Conservation (phyloP, 2,329 filamentous ascomycete genomes). For the Neoascochyta sp. region DNA sequence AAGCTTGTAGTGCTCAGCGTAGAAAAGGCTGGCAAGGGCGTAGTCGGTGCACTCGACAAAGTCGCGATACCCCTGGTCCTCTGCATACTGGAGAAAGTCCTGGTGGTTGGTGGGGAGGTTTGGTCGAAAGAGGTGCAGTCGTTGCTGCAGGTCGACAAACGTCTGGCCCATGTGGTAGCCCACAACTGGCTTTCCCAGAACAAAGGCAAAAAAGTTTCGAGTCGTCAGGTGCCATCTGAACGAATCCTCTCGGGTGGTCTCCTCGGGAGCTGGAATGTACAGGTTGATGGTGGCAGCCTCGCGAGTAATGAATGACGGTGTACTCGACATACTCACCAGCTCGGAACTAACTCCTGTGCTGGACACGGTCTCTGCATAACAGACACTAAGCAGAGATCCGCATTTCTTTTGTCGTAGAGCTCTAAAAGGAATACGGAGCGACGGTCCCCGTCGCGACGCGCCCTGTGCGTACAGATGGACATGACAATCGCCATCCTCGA, state of each 20-base stretch:
- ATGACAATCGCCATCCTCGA: slow-evolving; percentile 63
- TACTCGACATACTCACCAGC: slow-evolving; percentile 16
- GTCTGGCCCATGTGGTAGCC: slow-evolving; percentile 63
- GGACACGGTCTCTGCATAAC: slow-evolving; percentile 35
- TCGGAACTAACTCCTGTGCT: slow-evolving; percentile 5
- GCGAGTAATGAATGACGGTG: slow-evolving; percentile 42
- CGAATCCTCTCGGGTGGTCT: slow-evolving; percentile 51
- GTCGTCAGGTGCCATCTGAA: slow-evolving; percentile 64
- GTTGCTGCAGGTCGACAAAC: slow-evolving; percentile 61
- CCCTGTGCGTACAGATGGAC: slow-evolving; percentile 66
- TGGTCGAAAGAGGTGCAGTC: slow-evolving; percentile 60
- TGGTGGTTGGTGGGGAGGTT: slow-evolving; percentile 53
- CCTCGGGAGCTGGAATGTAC: slow-evolving; percentile 64
- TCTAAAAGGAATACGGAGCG: slow-evolving; percentile 62
- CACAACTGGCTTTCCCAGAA: slow-evolving; percentile 63
- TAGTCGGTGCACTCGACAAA: slow-evolving; percentile 64
- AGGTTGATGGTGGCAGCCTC: slow-evolving; percentile 49
- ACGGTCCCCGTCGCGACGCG: slow-evolving; percentile 61
- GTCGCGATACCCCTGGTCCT: slow-evolving; percentile 66
- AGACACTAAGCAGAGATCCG: slow-evolving; percentile 54
- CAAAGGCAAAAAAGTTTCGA: slow-evolving; percentile 72
- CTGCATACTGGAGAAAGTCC: slow-evolving; percentile 63
- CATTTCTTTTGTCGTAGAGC: slow-evolving; percentile 58
- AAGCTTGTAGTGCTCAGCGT: slow-evolving; percentile 64
- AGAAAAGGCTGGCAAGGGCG: slow-evolving; percentile 62